phyloP scores from a whole-genome alignment of 2,329 filamentous ascomycete species.

The Fusarium guadeloupense region DNA sequence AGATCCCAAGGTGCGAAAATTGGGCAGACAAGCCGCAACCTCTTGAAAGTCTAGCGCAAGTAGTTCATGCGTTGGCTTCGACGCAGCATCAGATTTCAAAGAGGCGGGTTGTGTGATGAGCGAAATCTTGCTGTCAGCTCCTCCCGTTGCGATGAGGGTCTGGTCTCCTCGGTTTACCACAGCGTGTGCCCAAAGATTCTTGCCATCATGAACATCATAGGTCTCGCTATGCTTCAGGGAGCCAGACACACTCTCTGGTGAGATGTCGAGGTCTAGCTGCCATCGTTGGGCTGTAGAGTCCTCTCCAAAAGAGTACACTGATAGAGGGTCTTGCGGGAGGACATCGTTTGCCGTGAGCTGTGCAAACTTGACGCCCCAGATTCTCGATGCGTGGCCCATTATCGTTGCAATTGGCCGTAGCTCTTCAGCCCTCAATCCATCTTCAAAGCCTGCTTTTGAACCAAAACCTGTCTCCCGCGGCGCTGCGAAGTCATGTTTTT shows the following conservation, averaged over 20 bases:
- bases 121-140: conserved; percentile 79
- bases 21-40: conserved; percentile 38
- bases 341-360: conserved; percentile 35
- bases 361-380: conserved; percentile 85
- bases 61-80: conserved; percentile 5
- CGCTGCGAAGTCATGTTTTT: conserved; percentile 40
- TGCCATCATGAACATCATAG: conserved; percentile 78
- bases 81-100: not conserved
- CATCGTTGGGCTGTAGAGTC: conserved; percentile 82
- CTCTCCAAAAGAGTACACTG: conserved; percentile 83
- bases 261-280: conserved; percentile 58
- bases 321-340: conserved; percentile 46
- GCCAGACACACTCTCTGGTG: conserved; percentile 7
- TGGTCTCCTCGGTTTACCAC: conserved; percentile 45
- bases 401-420: conserved; percentile 68
- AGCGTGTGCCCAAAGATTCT: conserved; percentile 87
- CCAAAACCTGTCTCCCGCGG: conserved; percentile 72
- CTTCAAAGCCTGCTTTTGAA: conserved; percentile 39
- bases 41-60: conserved; percentile 47
- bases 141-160: conserved; percentile 74
- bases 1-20: conserved; percentile 7
- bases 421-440: conserved; percentile 16
- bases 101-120: conserved; percentile 48
- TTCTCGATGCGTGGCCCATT: conserved; percentile 89
- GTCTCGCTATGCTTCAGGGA: conserved; percentile 63